Base-by-base conservation (phyloP, 2,329 filamentous ascomycete species). In the Fusarium sublunatum region DNA sequence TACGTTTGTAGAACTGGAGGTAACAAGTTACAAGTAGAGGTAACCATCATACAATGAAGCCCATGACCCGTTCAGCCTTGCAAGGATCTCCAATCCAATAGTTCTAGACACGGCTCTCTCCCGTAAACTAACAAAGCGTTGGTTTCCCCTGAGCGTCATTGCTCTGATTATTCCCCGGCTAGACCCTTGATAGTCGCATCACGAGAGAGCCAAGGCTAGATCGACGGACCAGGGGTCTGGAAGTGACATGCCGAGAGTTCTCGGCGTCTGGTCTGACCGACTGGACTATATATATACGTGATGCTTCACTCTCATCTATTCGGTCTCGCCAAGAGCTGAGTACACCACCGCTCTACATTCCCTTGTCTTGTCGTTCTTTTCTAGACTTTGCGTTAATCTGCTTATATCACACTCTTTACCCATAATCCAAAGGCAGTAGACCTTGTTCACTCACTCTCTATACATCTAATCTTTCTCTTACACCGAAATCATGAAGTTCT, bases 401-500 rank as follows among this genome's bases (percentile, higher is more conserved):
- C 32, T 36, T 59, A 38, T 44, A n/a, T 55, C 46, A 35, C 44
- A 50, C 44, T 40, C 58, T 31, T 38, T 51, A 19, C 22, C n/a
- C n/a, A 28, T 28, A 38, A 31, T 31, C 36, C 41, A 38, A 31
- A 56, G 46, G 44, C 57, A 47, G 15, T 47, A 45, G 15, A 24
- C 10, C 39, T 31, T 31, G 22, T 46, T 65, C 19, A 36, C 26
- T 53, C 56, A 28, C 34, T 48, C 45, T 48, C 35, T 34, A 32
- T 11, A 28, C 19, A 9, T 31, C 22, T 35, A 42, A 13, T 24
- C 24, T 8, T 10, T 5, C 48, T 45, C 35, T 9, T 12, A 50
- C 3, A 50, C 34, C 26, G 2, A 38, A 28, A 69, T 45, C 53
- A 74, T 71, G 70, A 76, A 72, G 68, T 53, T 71, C 22, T 61